Base-by-base conservation (phyloP, 2,329 filamentous ascomycete species). In the Ophiocordyceps unilateralis region DNA sequence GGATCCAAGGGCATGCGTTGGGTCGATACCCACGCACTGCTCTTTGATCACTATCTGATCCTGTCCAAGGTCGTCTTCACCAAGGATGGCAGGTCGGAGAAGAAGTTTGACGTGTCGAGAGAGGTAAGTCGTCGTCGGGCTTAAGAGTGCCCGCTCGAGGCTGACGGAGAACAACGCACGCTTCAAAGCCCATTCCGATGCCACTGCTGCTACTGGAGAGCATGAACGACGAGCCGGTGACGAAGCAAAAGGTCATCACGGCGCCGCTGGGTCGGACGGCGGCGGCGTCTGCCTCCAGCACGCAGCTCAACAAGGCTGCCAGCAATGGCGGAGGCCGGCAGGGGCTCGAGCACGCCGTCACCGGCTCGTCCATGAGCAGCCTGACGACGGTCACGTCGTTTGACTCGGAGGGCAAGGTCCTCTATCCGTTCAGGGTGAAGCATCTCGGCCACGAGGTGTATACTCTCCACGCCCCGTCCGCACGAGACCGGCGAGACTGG, bases 1-100 rank as follows among this genome's bases (percentile, higher is more conserved):
- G 87, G 89, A 44, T 84, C 81, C 38, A 93, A 84, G 58, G 79
- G 87, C 44, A 91, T 96, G 56, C 81, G 81, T 48, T 94, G 89
- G 81, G 78, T 96, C 8, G 91, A 98, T 54, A 93, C 85, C 0
- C 87, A 95, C 57, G 87, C 85, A 2, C 73, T 98, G 39, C 71
- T 98, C 0, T 96, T 98, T 55, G 93, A 98, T 54, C 88, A 98
- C 61, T 98, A 95, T 59, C 72, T 98, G 32, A 88, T 98, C 28
- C 66, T 98, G 39, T 83, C 91, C 34, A 98, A 98, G 66, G 71
- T 85, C 8, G 69, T 79, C 4, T 68, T 72, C 11, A 68, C 78
- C 39, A 86, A 87, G 53, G 75, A 78, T 39, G 72, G 77, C 39
- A 76, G 74, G 40, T 74, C 74, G n/a, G 72, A 81, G 43, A 91